A percentile compares a stretch with the other conserved stretches of the same genome.
Evolutionary conservation across 2,329 filamentous ascomycete species (phyloP).

Genomic region (Xenosphaeropsis pyriputrescens): DNA sequence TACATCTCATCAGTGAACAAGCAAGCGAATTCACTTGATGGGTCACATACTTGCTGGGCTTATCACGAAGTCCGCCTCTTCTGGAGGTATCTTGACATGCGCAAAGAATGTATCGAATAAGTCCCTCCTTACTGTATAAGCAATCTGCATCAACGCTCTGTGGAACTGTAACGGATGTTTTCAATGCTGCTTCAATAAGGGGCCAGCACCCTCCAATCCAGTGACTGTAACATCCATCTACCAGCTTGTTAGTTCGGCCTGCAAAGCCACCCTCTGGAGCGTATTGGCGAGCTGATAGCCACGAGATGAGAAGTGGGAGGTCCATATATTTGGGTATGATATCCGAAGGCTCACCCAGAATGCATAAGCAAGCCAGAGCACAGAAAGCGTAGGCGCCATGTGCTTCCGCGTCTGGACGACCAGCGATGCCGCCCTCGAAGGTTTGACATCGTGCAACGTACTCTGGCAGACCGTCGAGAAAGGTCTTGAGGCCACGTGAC

Average conservation of each 20-base stretch:
- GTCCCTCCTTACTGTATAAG: constrained; percentile 68
- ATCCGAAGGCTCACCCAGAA: constrained; percentile 65
- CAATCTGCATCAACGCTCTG: constrained; percentile 20
- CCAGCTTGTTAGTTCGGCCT: constrained; percentile 91
- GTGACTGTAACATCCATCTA: constrained; percentile 96
- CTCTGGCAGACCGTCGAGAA: constrained; percentile 60
- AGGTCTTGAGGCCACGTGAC: constrained; percentile 43
- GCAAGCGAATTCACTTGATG: constrained; percentile 2
- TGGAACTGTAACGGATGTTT: constrained; percentile 26
- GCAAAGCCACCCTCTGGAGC: constrained; percentile 85
- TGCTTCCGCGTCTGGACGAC: constrained; percentile 73
- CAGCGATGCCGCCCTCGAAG: constrained; percentile 87
- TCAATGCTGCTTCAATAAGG: constrained; percentile 66
- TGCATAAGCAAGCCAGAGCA: constrained; percentile 74
- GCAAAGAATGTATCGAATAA: constrained; percentile 78
- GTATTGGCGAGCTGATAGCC: constrained; percentile 82
- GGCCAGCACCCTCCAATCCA: constrained; percentile 97
- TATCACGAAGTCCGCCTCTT: constrained; percentile 78
- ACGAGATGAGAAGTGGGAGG: constrained; percentile 62
- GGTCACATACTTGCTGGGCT: constrained; percentile 66
- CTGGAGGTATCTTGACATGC: constrained; percentile 66
- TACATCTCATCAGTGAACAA: neutral
- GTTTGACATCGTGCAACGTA: constrained; percentile 81
- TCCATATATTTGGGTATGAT: constrained; percentile 64
- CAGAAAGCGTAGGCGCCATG: constrained; percentile 97